Conservation (phyloP, 208 protist genomes). For the Leishmania tarentolae region DNA sequence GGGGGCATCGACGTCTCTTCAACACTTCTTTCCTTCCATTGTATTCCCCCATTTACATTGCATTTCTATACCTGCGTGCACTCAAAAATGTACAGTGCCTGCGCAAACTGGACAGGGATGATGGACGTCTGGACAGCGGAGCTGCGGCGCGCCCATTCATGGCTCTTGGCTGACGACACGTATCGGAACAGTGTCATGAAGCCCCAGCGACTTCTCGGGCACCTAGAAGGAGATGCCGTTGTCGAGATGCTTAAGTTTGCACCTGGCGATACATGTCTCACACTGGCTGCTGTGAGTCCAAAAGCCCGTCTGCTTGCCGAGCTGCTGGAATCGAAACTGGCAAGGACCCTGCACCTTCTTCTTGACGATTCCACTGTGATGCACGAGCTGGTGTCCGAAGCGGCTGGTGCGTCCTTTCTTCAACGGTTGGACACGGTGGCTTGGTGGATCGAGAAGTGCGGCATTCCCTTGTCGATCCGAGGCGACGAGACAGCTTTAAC, state of each 20-base stretch:
- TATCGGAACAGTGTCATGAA: constrained; percentile 11
- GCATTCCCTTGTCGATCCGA: background rate
- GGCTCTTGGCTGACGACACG: constrained; percentile 8
- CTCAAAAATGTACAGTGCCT: background rate
- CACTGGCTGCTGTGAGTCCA: constrained; percentile 11
- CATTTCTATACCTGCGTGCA: background rate
- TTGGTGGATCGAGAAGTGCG: constrained; percentile 23
- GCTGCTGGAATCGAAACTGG: constrained; percentile 4
- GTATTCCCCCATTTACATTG: background rate
- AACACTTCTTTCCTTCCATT: background rate
- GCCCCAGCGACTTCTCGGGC: constrained; percentile 3
- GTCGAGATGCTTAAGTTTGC: constrained; percentile 13
- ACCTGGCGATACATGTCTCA: background rate
- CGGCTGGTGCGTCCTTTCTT: background rate
- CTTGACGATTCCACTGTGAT: constrained; percentile 7
- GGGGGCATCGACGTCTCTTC: background rate
- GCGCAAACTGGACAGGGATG: background rate
- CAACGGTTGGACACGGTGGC: background rate
- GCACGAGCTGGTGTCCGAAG: constrained; percentile 3
- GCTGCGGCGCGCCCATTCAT: constrained; percentile 2
- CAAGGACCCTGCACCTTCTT: background rate
- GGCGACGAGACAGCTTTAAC: background rate
- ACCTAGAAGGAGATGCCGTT: constrained; percentile 6
- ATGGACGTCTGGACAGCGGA: constrained; percentile 8
- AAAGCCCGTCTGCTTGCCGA: constrained; percentile 9